Evolutionary conservation across 352 stramenopile species (phyloP).

Genomic region (Phytophthora europaea): DNA sequence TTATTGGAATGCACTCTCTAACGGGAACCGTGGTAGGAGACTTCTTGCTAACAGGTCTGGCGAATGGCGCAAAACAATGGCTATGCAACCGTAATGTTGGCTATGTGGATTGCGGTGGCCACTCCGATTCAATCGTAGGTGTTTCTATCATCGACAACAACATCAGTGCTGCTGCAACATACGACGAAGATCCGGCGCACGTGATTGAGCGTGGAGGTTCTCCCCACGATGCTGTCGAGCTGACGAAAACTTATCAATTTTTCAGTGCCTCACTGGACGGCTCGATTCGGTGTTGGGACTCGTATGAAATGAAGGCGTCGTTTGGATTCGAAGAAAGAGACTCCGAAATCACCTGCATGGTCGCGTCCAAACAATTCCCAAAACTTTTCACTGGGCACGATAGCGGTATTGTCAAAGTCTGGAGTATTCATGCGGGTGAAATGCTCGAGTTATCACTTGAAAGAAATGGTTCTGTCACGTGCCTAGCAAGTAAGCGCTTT

Average conservation of each 20-base stretch:
- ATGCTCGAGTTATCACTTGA: constrained; percentile 37
- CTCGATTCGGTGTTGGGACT: constrained; percentile 81
- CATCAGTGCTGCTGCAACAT: constrained; percentile 10
- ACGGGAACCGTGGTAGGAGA: constrained; percentile 23
- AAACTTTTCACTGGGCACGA: constrained; percentile 77
- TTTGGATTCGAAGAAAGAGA: constrained; percentile 77
- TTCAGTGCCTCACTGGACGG: constrained; percentile 78
- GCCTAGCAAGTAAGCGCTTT: constrained; percentile 51
- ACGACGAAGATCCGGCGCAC: constrained; percentile 24
- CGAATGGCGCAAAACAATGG: constrained; percentile 69
- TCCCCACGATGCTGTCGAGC: background rate
- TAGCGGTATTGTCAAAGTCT: constrained; percentile 64
- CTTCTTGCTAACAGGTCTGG: constrained; percentile 56
- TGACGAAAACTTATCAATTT: constrained; percentile 48
- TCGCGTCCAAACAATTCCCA: constrained; percentile 53
- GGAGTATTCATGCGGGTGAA: constrained; percentile 72
- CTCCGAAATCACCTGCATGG: constrained; percentile 73
- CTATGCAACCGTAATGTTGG: constrained; percentile 66
- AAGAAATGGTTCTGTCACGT: constrained; percentile 55
- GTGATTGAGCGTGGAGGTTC: background rate
- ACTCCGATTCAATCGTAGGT: constrained; percentile 59
- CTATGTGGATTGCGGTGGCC: constrained; percentile 65
- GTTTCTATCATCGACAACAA: constrained; percentile 50
- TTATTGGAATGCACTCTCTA: constrained; percentile 26
- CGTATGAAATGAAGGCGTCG: constrained; percentile 69